phyloP scores from a whole-genome alignment of 352 stramenopile species.

The Pythium dissimile region DNA sequence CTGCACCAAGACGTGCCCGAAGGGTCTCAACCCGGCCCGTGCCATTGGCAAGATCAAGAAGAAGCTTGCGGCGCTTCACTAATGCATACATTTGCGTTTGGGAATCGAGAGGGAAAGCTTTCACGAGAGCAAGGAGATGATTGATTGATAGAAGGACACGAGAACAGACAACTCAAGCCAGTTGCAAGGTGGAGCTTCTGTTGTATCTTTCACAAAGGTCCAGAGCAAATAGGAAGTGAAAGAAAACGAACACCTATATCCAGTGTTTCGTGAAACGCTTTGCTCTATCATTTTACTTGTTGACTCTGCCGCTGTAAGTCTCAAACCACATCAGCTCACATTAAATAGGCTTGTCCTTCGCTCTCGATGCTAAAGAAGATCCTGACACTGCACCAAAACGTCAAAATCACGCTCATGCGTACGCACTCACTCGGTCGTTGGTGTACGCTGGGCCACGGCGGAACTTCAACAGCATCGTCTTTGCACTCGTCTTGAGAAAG shows the following conservation, averaged over 20 bases:
- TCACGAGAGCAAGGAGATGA: background rate
- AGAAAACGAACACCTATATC: conserved; percentile 2
- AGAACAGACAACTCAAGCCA: too few relatives aligned
- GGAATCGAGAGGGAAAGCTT: background rate
- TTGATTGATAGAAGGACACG: conserved; percentile 1
- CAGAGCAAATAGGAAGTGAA: too few relatives aligned
- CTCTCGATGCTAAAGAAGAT: background rate
- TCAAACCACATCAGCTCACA: background rate
- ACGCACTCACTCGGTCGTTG: conserved; percentile 72
- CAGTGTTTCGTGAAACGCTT: conserved; percentile 7
- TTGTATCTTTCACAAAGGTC: too few relatives aligned
- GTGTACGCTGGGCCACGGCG: conserved; percentile 72
- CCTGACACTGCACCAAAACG: background rate
- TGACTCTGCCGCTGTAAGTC: background rate
- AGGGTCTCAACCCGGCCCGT: conserved; percentile 98
- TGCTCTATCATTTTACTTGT: conserved; percentile 9
- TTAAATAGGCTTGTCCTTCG: conserved; percentile 14
- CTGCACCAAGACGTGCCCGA: conserved; percentile 99
- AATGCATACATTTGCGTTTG: conserved; percentile 15
- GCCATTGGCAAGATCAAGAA: conserved; percentile 99
- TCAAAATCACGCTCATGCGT: conserved; percentile 48
- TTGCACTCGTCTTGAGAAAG: conserved; percentile 82
- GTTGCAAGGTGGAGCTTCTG: too few relatives aligned
- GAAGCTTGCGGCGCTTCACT: conserved; percentile 82
- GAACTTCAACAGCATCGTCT: conserved; percentile 86